Evolutionary conservation across 2,329 filamentous ascomycete species (phyloP).

Genomic region (Calycina herbarum): DNA sequence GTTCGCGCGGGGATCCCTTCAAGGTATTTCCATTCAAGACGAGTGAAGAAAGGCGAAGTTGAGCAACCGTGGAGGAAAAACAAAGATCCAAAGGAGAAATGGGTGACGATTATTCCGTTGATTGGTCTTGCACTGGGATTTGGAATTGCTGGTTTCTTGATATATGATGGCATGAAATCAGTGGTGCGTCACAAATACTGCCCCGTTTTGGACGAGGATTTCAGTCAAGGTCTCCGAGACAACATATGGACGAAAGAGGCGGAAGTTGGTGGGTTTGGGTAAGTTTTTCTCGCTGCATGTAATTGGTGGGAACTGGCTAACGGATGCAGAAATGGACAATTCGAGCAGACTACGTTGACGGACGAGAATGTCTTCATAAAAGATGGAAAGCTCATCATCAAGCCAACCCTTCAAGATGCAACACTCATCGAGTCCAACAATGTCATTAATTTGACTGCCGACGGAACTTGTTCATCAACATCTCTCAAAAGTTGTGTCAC

Average conservation of each 20-base stretch:
- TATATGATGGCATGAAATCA: conserved; percentile 72
- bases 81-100: conserved; percentile 77
- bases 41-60: conserved; percentile 69
- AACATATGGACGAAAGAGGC: conserved; percentile 52
- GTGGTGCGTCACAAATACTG: conserved; percentile 70
- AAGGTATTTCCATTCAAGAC: conserved; percentile 37
- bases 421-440: conserved; percentile 64
- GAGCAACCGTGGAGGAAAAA: conserved; percentile 78
- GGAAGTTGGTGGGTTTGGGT: conserved; percentile 42
- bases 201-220: conserved; percentile 51
- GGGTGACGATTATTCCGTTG: conserved; percentile 78
- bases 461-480: conserved; percentile 68
- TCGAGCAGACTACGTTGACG: conserved; percentile 70
- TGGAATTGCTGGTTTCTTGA: conserved; percentile 65
- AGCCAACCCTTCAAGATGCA: conserved; percentile 73
- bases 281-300: conserved; percentile 52
- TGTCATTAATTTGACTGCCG: conserved; percentile 64
- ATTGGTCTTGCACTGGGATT: conserved; percentile 70
- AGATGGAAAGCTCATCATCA: conserved; percentile 70
- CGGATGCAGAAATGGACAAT: conserved; percentile 69
- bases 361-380: conserved; percentile 75
- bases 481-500: conserved; percentile 63
- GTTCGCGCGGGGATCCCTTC: conserved; percentile 30
- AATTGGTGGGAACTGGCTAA: conserved; percentile 16
- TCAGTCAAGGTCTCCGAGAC: conserved; percentile 51